Evolutionary conservation across 768 basidiomycete species (phyloP).

Genomic region (Rubroboletus pulcherrimus): DNA sequence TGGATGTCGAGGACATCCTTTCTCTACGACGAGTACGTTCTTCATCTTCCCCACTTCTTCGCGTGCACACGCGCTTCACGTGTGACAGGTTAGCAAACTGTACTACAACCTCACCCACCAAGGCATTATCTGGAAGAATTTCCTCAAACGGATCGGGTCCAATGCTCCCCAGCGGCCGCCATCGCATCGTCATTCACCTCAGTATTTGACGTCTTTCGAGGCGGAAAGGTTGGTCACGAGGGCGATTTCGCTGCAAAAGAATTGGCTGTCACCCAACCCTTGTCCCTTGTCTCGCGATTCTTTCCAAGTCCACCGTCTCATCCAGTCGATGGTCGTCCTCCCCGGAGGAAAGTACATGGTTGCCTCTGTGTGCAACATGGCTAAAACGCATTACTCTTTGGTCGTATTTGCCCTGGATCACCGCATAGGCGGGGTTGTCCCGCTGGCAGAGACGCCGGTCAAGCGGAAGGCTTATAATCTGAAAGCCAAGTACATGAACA

Average conservation of each 20-base stretch:
- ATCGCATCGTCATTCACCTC: constrained; percentile 42
- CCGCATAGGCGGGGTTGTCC: constrained; percentile 35
- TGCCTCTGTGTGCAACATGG: constrained; percentile 50
- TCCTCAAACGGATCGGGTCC: constrained; percentile 50
- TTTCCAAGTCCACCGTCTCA: constrained; percentile 31
- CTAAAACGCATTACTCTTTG: constrained; percentile 45
- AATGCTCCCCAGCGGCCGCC: constrained; percentile 62
- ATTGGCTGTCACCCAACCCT: constrained; percentile 48
- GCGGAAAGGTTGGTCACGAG: constrained; percentile 58
- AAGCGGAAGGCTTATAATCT: constrained; percentile 52
- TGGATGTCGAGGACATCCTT: constrained; percentile 38
- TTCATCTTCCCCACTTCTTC: neutral
- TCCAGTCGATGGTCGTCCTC: constrained; percentile 54
- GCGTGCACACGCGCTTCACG: neutral
- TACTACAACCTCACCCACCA: constrained; percentile 65
- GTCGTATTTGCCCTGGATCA: constrained; percentile 57
- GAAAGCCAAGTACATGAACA: constrained; percentile 57
- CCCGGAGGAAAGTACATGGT: constrained; percentile 69
- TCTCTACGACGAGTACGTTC: constrained; percentile 34
- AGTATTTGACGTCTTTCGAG: constrained; percentile 34
- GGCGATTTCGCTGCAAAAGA: constrained; percentile 56
- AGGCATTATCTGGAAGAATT: constrained; percentile 65
- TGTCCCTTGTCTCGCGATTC: constrained; percentile 23
- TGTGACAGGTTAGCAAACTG: constrained; percentile 49
- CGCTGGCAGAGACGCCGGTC: constrained; percentile 49